These are phyloP conservation scores for Endogone sp. DNA, from an alignment of 192 early-diverging fungal species.

Conservation along the genomic window DNA sequence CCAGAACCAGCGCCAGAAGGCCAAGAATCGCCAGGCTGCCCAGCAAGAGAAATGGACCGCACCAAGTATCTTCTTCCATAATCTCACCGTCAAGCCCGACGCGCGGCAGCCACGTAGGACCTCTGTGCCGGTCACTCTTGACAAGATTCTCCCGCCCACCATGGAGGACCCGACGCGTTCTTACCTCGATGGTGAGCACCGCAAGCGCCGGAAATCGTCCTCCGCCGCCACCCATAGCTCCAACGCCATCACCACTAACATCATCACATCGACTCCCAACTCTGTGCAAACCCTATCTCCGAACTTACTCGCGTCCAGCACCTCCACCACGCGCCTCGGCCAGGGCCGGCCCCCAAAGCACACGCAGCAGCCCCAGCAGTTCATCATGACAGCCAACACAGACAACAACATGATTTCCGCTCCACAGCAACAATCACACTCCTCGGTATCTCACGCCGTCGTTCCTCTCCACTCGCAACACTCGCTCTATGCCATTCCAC, in stretches of 20 bases:
- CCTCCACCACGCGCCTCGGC: neutral
- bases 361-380: neutral
- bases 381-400: neutral
- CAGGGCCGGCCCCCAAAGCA: too few species aligned
- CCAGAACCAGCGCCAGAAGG: constrained; percentile 83
- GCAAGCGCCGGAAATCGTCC: neutral
- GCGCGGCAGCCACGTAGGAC: neutral
- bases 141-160: neutral
- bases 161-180: neutral
- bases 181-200: neutral
- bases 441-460: too few species aligned
- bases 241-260: neutral
- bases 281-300: neutral
- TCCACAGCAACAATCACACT: too few species aligned
- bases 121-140: neutral
- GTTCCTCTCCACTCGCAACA: neutral
- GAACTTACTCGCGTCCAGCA: neutral
- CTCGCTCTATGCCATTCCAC: neutral
- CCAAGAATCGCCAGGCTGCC: constrained; percentile 33
- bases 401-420: too few species aligned
- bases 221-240: too few species aligned
- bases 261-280: neutral
- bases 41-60: neutral
- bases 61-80: neutral
- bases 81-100: neutral